Conservation (phyloP, 2,329 filamentous ascomycete genomes). For the Pyricularia sp. region DNA sequence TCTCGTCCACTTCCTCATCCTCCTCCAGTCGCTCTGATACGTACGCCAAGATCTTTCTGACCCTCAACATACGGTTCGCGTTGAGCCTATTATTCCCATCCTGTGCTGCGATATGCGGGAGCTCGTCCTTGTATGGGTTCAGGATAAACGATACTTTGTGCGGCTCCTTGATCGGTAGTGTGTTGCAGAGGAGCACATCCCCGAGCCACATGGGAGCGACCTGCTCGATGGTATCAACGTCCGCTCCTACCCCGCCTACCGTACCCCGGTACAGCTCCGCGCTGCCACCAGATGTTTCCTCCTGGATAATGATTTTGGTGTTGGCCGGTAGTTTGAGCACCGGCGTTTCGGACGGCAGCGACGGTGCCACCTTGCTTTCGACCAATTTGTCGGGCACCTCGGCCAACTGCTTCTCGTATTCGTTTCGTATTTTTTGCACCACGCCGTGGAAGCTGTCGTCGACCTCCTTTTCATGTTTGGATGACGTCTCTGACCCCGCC, state of each 20-base stretch:
- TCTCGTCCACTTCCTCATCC: conserved; percentile 11
- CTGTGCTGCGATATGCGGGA: conserved; percentile 64
- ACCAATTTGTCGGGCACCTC: conserved; percentile 45
- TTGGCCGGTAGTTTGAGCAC: conserved; percentile 59
- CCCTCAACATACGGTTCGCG: conserved; percentile 91
- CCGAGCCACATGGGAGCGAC: conserved; percentile 86
- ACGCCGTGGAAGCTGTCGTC: conserved; percentile 68
- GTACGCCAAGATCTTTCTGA: conserved; percentile 89
- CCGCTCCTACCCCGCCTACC: conserved; percentile 65
- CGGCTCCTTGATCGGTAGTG: conserved; percentile 77
- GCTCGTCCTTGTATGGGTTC: conserved; percentile 64
- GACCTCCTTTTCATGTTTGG: conserved; percentile 60
- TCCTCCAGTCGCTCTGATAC: conserved; percentile 82
- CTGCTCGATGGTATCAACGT: conserved; percentile 77
- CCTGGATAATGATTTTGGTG: conserved; percentile 60
- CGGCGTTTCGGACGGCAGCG: conserved; percentile 64
- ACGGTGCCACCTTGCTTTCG: conserved; percentile 58
- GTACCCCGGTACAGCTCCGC: conserved; percentile 89
- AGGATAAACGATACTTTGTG: conserved; percentile 94
- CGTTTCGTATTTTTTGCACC: conserved; percentile 62
- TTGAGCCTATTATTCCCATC: conserved; percentile 88
- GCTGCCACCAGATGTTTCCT: conserved; percentile 57
- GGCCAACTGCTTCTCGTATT: conserved; percentile 59
- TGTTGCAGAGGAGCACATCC: conserved; percentile 77
- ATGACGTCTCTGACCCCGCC: conserved; percentile 42